phyloP scores from a whole-genome alignment of 331 rosid genomes.

The Rhamnella rubrinervis region DNA sequence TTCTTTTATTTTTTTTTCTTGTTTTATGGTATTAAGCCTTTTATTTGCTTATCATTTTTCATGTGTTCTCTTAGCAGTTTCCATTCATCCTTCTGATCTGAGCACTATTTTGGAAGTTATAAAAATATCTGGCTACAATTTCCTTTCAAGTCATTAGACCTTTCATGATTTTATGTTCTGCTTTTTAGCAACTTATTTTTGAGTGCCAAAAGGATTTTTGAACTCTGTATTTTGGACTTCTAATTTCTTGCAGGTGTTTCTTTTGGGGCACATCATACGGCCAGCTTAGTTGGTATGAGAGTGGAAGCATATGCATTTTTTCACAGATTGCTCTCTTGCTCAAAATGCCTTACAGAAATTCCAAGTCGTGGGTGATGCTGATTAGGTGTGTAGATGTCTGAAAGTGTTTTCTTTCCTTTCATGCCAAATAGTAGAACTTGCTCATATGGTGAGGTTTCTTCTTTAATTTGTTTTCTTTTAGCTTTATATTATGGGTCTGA shows the following conservation, averaged over 20 bases:
- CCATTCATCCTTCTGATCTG: not conserved
- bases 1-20: not conserved
- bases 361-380: slow-evolving; percentile 20
- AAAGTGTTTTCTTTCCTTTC: not conserved
- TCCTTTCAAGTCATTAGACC: too few species aligned
- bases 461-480: too few species aligned
- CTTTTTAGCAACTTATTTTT: slow-evolving; percentile 5
- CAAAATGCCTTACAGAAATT: slow-evolving; percentile 39
- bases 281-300: slow-evolving; percentile 83
- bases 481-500: too few species aligned
- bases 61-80: not conserved
- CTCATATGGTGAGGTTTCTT: too few species aligned
- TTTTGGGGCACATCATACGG: slow-evolving; percentile 76
- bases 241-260: slow-evolving; percentile 71
- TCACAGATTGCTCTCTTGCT: slow-evolving; percentile 61
- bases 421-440: not conserved
- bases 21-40: not conserved
- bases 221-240: slow-evolving; percentile 14
- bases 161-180: not conserved
- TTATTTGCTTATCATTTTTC: not conserved
- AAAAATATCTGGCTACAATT: not conserved
- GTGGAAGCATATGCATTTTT: slow-evolving; percentile 79
- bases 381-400: slow-evolving; percentile 28
- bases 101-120: not conserved
- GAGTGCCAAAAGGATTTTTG: not conserved